Conservation (phyloP, 23 red algal genomes). For the Gracilariopsis chorda region DNA sequence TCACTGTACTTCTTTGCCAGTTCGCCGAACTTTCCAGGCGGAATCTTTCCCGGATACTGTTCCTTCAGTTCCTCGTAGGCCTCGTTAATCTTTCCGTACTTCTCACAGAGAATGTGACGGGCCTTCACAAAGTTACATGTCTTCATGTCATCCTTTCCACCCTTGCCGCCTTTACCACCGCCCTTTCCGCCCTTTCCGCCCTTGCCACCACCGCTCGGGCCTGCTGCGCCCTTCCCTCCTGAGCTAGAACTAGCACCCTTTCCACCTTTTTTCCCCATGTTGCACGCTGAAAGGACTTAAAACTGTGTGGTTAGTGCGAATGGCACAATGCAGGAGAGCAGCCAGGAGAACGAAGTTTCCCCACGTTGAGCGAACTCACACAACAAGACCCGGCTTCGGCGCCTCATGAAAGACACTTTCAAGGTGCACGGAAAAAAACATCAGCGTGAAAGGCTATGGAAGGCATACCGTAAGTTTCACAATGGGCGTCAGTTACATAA, state of each 20-base stretch:
- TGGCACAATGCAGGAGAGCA: no score
- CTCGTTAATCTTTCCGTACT: conserved; percentile 90
- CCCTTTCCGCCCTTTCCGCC: conserved; percentile 34
- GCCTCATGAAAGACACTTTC: no score
- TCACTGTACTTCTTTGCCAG: conserved; percentile 85
- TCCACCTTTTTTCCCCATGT: conserved; percentile 67
- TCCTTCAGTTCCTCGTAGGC: conserved; percentile 75
- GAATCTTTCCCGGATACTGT: conserved; percentile 61
- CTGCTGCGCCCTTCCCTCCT: conserved; percentile 34
- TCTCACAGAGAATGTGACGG: conserved; percentile 94
- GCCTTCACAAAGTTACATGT: conserved; percentile 97
- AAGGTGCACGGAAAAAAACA: no score
- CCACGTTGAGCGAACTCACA: no score
- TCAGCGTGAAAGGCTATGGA: no score
- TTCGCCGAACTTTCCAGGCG: conserved; percentile 86
- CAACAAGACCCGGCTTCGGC: no score
- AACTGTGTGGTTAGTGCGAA: no score
- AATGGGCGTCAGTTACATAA: no score
- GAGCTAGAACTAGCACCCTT: conserved; percentile 24
- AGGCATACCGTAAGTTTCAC: no score
- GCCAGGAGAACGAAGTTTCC: no score
- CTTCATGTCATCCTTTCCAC: conserved; percentile 80
- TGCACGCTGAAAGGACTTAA: no score
- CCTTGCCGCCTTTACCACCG: conserved; percentile 54
- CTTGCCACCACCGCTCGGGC: conserved; percentile 7